phyloP scores from a whole-genome alignment of 805 yeast species.

The Tetrapisispora arboricola region DNA sequence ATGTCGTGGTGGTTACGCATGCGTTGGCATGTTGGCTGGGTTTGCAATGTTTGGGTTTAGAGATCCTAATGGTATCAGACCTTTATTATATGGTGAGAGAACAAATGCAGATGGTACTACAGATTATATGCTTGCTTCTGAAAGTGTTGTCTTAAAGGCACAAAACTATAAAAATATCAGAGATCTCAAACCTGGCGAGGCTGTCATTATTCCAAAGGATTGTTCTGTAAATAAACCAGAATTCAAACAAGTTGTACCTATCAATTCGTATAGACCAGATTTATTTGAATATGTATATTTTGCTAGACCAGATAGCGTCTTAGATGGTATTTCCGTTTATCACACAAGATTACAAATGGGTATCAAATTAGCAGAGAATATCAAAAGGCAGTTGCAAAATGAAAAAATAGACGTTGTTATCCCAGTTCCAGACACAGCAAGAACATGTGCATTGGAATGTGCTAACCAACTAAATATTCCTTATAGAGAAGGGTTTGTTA shows the following conservation, averaged over 20 bases:
- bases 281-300: slow-evolving; percentile 95
- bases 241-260: slow-evolving; percentile 75
- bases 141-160: slow-evolving; percentile 88
- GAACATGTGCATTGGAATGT: slow-evolving; percentile 89
- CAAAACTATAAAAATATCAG: slow-evolving; percentile 72
- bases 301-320: slow-evolving; percentile 93
- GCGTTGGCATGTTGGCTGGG: slow-evolving; percentile 91
- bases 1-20: slow-evolving; percentile 95
- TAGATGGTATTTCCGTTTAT: slow-evolving; percentile 95
- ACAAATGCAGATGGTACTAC: slow-evolving; percentile 51
- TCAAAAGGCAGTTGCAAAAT: slow-evolving; percentile 38
- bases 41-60: slow-evolving; percentile 92
- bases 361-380: slow-evolving; percentile 68
- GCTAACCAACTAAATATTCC: slow-evolving; percentile 73
- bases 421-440: slow-evolving; percentile 97
- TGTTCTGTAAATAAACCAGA: slow-evolving; percentile 50
- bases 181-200: slow-evolving; percentile 91
- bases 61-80: slow-evolving; percentile 95
- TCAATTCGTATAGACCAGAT: slow-evolving; percentile 80
- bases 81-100: slow-evolving; percentile 80
- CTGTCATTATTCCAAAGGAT: slow-evolving; percentile 81
- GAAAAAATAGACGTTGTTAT: slow-evolving; percentile 82
- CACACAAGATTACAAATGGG: slow-evolving; percentile 93
- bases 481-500: slow-evolving; percentile 94
- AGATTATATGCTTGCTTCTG: slow-evolving; percentile 93